Evolutionary conservation across 2,329 filamentous ascomycete species (phyloP).

Genomic region (Cladophialophora chaetospira): DNA sequence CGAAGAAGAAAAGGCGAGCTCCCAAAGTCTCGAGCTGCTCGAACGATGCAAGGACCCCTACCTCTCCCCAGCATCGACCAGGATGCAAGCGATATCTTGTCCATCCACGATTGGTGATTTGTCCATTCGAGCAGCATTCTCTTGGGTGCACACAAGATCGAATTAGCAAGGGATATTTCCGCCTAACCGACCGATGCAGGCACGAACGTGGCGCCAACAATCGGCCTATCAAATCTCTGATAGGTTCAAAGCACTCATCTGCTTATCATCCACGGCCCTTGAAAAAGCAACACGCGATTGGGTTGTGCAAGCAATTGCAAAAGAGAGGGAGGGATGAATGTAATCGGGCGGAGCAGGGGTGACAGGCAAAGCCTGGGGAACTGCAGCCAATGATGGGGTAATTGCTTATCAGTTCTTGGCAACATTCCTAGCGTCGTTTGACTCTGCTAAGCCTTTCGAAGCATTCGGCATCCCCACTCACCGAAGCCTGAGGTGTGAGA

Average conservation of each 20-base stretch:
- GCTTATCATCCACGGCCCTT: conserved; percentile 15
- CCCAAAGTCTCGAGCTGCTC: conserved; percentile 3
- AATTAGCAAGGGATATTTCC: conserved; percentile 5
- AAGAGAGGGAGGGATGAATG: conserved; percentile 2
- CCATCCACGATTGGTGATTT: conserved; percentile 2
- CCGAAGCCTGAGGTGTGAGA: too few relatives aligned
- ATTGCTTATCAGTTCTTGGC: conserved; percentile 30
- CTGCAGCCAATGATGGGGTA: conserved; percentile 23
- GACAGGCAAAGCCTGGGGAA: conserved; percentile 9
- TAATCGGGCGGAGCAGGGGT: neutral
- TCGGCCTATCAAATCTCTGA: neutral
- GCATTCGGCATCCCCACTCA: neutral
- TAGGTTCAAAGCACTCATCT: conserved; percentile 8
- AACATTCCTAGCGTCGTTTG: conserved; percentile 13
- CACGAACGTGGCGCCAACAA: conserved; percentile 15
- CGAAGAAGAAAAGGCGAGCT: conserved; percentile 18
- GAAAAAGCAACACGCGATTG: conserved; percentile 9
- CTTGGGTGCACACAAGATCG: conserved; percentile 1
- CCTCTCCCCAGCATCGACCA: conserved; percentile 7
- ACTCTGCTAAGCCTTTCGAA: conserved; percentile 23
- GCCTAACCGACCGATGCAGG: conserved; percentile 18
- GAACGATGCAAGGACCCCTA: conserved; percentile 2
- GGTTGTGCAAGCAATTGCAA: conserved; percentile 16
- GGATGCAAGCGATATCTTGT: conserved; percentile 27
- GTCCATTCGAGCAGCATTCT: neutral